Percentiles rank a stretch among this genome's conserved stretches.
Evolutionary conservation across 139 green algal genomes (phyloP).

Genomic region (Chlamydomonas schloesseri): DNA sequence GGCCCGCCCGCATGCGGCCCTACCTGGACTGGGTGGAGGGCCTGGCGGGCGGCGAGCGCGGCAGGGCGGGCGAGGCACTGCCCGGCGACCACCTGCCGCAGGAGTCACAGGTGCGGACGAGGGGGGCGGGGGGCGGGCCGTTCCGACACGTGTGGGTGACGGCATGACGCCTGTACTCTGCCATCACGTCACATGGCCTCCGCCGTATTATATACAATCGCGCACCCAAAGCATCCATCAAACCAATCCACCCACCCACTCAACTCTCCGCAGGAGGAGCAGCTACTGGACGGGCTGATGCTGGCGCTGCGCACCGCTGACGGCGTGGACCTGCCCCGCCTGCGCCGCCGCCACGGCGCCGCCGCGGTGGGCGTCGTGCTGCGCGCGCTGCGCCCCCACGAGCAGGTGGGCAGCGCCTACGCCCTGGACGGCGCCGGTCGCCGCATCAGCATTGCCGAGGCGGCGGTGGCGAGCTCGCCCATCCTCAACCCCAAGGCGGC

Average conservation of each 20-base stretch:
- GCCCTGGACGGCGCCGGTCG: conserved; percentile 15
- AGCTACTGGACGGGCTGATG: conserved; percentile 89
- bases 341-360: conserved; percentile 62
- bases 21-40: conserved; percentile 83
- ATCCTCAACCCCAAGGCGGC: no score
- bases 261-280: conserved; percentile 68
- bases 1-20: conserved; percentile 77
- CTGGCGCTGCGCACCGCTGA: conserved; percentile 81
- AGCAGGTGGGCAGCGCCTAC: conserved; percentile 39
- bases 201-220: no score
- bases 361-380: conserved; percentile 31
- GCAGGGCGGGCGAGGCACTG: background rate
- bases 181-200: no score
- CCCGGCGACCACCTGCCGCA: conserved; percentile 2
- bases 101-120: conserved; percentile 35
- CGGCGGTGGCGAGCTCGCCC: background rate
- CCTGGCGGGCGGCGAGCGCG: conserved; percentile 26
- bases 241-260: no score
- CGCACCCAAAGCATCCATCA: background rate
- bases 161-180: no score
- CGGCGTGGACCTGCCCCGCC: conserved; percentile 74
- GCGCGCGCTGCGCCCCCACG: conserved; percentile 50
- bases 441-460: background rate
- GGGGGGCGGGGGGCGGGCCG: no score
- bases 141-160: no score